These are phyloP conservation scores for Nymphaea thermarum DNA, from an alignment of 164 flowering plant species.

Conservation along the genomic window DNA sequence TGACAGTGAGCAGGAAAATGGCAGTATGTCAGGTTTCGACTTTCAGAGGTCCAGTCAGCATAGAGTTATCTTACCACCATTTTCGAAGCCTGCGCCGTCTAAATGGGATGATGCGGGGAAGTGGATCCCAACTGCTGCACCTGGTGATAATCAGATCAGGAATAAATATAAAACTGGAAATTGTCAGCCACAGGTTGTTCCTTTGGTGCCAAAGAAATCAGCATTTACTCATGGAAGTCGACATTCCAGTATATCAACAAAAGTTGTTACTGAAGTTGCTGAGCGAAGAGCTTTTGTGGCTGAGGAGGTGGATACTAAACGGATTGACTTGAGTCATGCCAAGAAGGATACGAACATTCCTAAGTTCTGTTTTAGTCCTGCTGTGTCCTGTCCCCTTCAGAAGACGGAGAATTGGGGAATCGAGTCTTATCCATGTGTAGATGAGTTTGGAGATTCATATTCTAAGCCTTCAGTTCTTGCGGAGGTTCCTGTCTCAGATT, in stretches of 20 bases:
- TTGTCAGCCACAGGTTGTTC: constrained; percentile 22
- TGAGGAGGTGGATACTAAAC: constrained; percentile 69
- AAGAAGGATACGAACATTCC: constrained; percentile 32
- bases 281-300: constrained; percentile 15
- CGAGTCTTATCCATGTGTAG: constrained; percentile 19
- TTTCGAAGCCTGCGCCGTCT: constrained; percentile 72
- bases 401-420: constrained; percentile 28
- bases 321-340: constrained; percentile 41
- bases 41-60: constrained; percentile 53
- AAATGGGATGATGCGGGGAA: constrained; percentile 97
- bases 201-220: constrained; percentile 25
- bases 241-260: constrained; percentile 20
- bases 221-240: constrained; percentile 28
- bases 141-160: constrained; percentile 10
- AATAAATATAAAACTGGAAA: constrained; percentile 34
- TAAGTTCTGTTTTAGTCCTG: constrained; percentile 14
- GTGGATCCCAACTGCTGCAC: constrained; percentile 76
- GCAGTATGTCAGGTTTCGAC: constrained; percentile 35
- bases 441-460: constrained; percentile 28
- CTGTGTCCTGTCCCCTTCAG: neutral
- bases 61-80: constrained; percentile 41
- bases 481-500: constrained; percentile 32
- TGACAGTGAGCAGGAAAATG: constrained; percentile 33
- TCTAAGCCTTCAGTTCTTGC: constrained; percentile 32
- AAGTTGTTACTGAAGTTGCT: constrained; percentile 55